Percentiles rank a stretch among this genome's conserved stretches.
Evolutionary conservation across 352 stramenopile species (phyloP).

Genomic region (Plasmopara halstedii): DNA sequence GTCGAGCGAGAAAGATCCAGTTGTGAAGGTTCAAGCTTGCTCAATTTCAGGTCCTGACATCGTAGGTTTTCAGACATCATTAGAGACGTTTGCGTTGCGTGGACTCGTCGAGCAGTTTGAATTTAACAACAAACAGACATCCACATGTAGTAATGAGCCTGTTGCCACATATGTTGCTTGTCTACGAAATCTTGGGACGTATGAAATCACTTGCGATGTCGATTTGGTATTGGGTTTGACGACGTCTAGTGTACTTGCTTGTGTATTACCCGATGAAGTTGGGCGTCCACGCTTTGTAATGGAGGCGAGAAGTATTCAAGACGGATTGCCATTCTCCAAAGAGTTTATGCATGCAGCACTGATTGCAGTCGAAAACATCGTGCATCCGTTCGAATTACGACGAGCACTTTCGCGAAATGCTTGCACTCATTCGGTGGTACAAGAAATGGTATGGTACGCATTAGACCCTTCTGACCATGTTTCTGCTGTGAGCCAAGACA

Average conservation of each 20-base stretch:
- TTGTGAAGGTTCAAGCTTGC: conserved; percentile 42
- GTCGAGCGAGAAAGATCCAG: conserved; percentile 19
- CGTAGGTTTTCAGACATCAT: conserved; percentile 38
- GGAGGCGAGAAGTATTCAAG: conserved; percentile 40
- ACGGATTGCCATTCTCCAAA: conserved; percentile 36
- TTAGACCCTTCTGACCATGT: conserved; percentile 15
- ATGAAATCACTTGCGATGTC: conserved; percentile 35
- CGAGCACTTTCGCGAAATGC: conserved; percentile 23
- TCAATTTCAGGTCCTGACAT: conserved; percentile 29
- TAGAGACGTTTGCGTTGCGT: conserved; percentile 44
- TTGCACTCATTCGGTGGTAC: conserved; percentile 19
- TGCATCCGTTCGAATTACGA: conserved; percentile 56
- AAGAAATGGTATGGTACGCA: conserved; percentile 31
- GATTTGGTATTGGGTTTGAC: conserved; percentile 27
- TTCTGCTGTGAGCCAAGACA: conserved; percentile 4
- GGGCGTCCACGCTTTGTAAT: conserved; percentile 49
- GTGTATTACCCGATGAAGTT: conserved; percentile 40
- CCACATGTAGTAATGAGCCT: conserved; percentile 2
- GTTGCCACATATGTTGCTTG: conserved; percentile 35
- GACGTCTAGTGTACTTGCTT: conserved; percentile 19
- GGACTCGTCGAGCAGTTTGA: conserved; percentile 28
- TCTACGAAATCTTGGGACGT: conserved; percentile 30
- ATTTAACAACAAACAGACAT: conserved; percentile 5
- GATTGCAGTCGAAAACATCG: conserved; percentile 56
- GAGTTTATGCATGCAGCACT: conserved; percentile 45